A percentile compares a stretch with the other conserved stretches of the same genome.
Evolutionary conservation across 192 early-diverging fungal genomes (phyloP).

Genomic region (Phlyctochytrium arcticum): DNA sequence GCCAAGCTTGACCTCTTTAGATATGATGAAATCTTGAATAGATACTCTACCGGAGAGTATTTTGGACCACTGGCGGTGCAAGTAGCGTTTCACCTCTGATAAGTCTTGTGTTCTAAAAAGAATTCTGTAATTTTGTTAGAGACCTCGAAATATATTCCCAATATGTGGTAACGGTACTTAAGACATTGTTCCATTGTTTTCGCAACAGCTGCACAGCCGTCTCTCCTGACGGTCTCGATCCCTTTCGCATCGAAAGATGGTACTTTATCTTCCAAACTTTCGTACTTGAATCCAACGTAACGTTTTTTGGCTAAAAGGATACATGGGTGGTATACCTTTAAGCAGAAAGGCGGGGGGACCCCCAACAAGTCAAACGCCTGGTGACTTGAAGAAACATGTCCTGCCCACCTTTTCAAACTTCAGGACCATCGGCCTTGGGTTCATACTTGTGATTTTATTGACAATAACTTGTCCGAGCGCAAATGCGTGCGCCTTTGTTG

Average conservation of each 20-base stretch:
- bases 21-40: constrained; percentile 80
- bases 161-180: no score
- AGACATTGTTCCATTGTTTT: constrained; percentile 75
- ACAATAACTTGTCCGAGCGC: constrained; percentile 80
- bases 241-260: constrained; percentile 92
- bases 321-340: constrained; percentile 78
- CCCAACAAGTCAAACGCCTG: not conserved
- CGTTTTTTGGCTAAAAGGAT: constrained; percentile 90
- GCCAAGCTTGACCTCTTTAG: constrained; percentile 80
- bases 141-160: no score
- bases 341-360: not conserved
- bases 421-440: constrained; percentile 80
- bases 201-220: constrained; percentile 74
- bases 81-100: constrained; percentile 70
- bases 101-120: constrained; percentile 80
- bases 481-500: constrained; percentile 69
- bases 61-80: constrained; percentile 67
- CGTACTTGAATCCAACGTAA: constrained; percentile 87
- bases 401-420: constrained; percentile 86
- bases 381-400: not conserved
- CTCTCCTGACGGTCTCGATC: constrained; percentile 89
- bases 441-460: constrained; percentile 62
- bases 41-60: constrained; percentile 65
- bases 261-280: constrained; percentile 53
- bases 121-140: constrained; percentile 33